These are phyloP conservation scores for Amniculicola lignicola DNA, from an alignment of 495 filamentous ascomycete species.

Conservation along the genomic window DNA sequence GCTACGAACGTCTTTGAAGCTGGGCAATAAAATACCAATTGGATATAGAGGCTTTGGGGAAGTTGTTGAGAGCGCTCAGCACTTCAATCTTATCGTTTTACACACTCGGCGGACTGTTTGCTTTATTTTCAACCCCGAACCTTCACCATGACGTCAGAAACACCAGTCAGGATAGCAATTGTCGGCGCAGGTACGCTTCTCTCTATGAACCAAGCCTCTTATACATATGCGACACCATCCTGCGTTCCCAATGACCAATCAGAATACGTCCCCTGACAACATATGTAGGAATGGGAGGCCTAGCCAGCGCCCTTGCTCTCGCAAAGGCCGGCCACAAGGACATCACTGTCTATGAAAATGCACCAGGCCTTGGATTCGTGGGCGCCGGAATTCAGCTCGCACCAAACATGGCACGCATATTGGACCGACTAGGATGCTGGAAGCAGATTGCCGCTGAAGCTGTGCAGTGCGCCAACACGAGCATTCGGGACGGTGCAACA, in stretches of 20 bases:
- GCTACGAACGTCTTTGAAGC: neutral
- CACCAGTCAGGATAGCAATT: conserved; percentile 41
- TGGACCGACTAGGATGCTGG: conserved; percentile 68
- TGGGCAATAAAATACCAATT: neutral
- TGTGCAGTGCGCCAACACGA: conserved; percentile 53
- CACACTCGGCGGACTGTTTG: too few relatives aligned
- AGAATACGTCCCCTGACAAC: too few relatives aligned
- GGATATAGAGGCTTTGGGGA: conserved; percentile 6
- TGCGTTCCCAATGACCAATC: neutral
- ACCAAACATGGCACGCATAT: conserved; percentile 73
- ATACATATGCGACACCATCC: neutral
- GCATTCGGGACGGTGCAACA: conserved; percentile 62
- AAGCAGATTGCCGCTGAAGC: conserved; percentile 61
- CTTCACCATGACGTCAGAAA: conserved; percentile 35
- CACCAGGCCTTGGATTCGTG: conserved; percentile 72
- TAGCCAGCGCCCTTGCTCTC: conserved; percentile 67
- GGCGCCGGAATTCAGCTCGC: conserved; percentile 81
- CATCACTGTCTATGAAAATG: conserved; percentile 70
- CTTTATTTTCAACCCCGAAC: too few relatives aligned
- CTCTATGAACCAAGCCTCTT: neutral
- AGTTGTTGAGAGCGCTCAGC: too few relatives aligned
- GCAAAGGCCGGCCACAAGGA: conserved; percentile 69
- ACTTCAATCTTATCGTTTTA: too few relatives aligned
- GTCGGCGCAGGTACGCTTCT: conserved; percentile 36
- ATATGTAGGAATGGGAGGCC: conserved; percentile 81